Conservation (phyloP, 2,329 filamentous ascomycete genomes). For the Cladosporium sp. region DNA sequence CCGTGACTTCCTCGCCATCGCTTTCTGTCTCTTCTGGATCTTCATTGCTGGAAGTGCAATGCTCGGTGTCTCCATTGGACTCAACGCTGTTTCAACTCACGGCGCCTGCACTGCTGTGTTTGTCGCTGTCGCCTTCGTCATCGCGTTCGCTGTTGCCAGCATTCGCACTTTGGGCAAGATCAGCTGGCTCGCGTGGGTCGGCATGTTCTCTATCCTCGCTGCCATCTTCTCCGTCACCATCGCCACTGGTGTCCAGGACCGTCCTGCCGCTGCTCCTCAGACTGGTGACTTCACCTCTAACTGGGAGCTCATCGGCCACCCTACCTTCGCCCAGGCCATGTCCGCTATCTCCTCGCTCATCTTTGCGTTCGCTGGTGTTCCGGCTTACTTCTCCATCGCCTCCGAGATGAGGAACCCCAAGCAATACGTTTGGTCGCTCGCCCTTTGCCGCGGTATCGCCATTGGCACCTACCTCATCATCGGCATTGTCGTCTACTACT, state of each 20-base stretch:
- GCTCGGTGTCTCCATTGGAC: conserved; percentile 57
- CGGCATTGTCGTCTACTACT: conserved; percentile 61
- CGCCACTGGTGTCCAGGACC: conserved; percentile 57
- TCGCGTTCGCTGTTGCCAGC: conserved; percentile 6
- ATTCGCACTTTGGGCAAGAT: conserved; percentile 38
- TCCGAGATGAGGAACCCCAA: conserved; percentile 63
- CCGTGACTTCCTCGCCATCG: conserved; percentile 53
- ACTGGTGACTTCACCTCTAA: conserved; percentile 61
- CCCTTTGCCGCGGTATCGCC: conserved; percentile 60
- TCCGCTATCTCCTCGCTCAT: conserved; percentile 59
- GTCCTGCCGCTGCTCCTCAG: conserved; percentile 61
- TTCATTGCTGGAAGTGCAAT: conserved; percentile 61
- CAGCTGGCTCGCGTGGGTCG: conserved; percentile 62
- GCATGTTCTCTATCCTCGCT: conserved; percentile 59
- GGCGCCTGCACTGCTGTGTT: conserved; percentile 60
- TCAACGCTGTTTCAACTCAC: conserved; percentile 62
- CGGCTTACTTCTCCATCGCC: conserved; percentile 64
- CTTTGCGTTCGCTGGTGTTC: conserved; percentile 59
- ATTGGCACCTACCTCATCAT: conserved; percentile 59
- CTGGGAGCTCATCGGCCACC: conserved; percentile 56
- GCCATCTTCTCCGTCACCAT: conserved; percentile 48
- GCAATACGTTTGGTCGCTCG: conserved; percentile 59
- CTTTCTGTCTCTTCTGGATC: conserved; percentile 59
- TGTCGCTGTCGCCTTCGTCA: conserved; percentile 12
- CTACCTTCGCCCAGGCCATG: conserved; percentile 61